Base-by-base conservation (phyloP, 192 early-diverging fungal species). In the Neocallimastix lanati region DNA sequence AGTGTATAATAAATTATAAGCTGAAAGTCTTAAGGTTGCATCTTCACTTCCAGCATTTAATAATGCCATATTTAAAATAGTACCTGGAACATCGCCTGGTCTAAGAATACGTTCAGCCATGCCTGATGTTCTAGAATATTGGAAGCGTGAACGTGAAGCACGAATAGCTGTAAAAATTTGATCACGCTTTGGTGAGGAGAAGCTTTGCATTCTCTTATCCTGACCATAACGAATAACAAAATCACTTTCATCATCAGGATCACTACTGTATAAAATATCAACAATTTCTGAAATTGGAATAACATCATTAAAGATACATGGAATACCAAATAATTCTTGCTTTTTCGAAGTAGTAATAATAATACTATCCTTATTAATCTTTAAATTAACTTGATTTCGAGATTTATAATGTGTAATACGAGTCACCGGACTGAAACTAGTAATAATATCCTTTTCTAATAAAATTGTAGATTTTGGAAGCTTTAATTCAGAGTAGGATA, bases 1-100 rank as follows among this genome's bases (percentile, higher is more conserved):
- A 4, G 95, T 90, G 80, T 92, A 93, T n/a, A 98, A 88, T 81
- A 98, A 87, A 82, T 96, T 94, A 85, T 98, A 99, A 3, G 93
- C 92, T 76, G 95, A 90, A 77, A 94, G 83, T 15, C 96, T 86
- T 58, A 99, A 83, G 37, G 87, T 88, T 5, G 94, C 87, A 80
- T 96, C 94, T 28, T 92, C 91, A 50, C 92, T 93, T 0, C 93
- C 94, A 76, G 95, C 87, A 83, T 97, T 96, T 58, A 96, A 85
- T 80, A 99, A 82, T 28, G 96, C 93, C 86, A 98, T 95, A 79
- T 96, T 98, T 40, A 98, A 86, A 50, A 98, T 83, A 27, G 92
- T 93, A 15, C 96, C 96, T 0, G 96, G 94, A 12, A 97, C 95
- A 88, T 96, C 95, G 15, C 88, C 87, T 7, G 96, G 95, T 77